phyloP scores from a whole-genome alignment of 257 asterid genomes.

The Fraxinus excelsior region DNA sequence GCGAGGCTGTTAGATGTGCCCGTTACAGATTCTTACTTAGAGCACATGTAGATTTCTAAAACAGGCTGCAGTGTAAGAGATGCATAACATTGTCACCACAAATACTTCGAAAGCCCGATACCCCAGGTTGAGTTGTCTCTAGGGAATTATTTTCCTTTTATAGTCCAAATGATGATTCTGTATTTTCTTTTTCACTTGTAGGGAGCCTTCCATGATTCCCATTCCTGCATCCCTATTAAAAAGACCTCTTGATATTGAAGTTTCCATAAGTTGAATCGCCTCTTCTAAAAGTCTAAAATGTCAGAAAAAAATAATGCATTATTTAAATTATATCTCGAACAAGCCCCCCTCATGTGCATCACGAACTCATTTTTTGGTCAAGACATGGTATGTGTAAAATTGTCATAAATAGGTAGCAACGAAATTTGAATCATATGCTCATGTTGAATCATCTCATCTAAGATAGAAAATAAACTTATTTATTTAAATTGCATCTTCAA shows the following conservation, averaged over 20 bases:
- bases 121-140: neutral
- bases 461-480: neutral
- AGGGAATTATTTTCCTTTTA: neutral
- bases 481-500: neutral
- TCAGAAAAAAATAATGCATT: too few species aligned
- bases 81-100: neutral
- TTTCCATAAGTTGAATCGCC: neutral
- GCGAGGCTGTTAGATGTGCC: slow-evolving; percentile 12
- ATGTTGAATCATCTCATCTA: neutral
- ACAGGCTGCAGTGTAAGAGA: neutral
- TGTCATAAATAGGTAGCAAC: neutral
- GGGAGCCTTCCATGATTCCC: neutral
- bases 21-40: slow-evolving; percentile 9
- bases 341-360: neutral
- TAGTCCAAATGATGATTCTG: neutral
- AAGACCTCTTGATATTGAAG: neutral
- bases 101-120: neutral
- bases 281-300: neutral
- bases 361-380: neutral
- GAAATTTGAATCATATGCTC: neutral
- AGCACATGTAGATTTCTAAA: neutral
- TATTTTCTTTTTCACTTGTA: neutral
- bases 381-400: neutral
- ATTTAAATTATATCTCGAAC: neutral
- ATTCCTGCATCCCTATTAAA: neutral